Percentiles rank a stretch among this genome's conserved stretches.
Conservation (phyloP, 2,329 filamentous ascomycete genomes). For the Fusarium fracticaudum region DNA sequence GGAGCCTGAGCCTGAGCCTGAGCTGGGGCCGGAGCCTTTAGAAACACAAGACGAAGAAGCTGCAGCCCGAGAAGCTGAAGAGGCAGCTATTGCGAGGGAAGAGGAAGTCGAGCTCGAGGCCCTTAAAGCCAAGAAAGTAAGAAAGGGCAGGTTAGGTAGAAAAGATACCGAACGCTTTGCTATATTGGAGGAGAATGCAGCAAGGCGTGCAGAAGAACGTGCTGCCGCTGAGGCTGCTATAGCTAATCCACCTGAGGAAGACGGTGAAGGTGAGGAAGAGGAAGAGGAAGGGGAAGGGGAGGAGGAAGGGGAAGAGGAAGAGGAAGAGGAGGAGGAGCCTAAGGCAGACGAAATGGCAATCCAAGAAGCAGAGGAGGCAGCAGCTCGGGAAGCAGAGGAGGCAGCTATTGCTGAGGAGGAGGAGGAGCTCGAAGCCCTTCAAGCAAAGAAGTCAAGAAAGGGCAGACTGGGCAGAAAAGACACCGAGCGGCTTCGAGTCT, state of each 20-base stretch:
- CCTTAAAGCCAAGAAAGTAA: constrained; percentile 48
- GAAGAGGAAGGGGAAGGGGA: not conserved
- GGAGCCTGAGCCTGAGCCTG: not conserved
- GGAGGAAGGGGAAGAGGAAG: rapidly evolving
- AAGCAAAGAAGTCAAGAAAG: constrained; percentile 37
- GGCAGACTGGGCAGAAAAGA: constrained; percentile 40
- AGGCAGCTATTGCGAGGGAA: constrained; percentile 39
- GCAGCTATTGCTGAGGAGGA: constrained; percentile 26
- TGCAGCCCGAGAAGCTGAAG: constrained; percentile 29
- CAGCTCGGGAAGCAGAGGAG: constrained; percentile 27
- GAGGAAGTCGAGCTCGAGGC: constrained; percentile 55
- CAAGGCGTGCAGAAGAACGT: constrained; percentile 39
- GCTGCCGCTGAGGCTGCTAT: constrained; percentile 16
- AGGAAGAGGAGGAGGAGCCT: not conserved
- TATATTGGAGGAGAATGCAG: constrained; percentile 15
- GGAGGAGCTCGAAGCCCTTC: constrained; percentile 27
- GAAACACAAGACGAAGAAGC: not conserved
- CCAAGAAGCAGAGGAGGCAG: constrained; percentile 33
- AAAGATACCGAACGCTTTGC: constrained; percentile 36
- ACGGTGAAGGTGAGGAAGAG: not conserved
- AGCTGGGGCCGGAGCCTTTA: not conserved
- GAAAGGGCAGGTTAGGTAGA: constrained; percentile 46
- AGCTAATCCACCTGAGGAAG: constrained; percentile 34
- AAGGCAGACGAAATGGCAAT: not conserved
- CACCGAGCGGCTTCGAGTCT: constrained; percentile 31